These are phyloP conservation scores for Floccularia luteovirens DNA, from an alignment of 768 basidiomycete species.

Conservation along the genomic window DNA sequence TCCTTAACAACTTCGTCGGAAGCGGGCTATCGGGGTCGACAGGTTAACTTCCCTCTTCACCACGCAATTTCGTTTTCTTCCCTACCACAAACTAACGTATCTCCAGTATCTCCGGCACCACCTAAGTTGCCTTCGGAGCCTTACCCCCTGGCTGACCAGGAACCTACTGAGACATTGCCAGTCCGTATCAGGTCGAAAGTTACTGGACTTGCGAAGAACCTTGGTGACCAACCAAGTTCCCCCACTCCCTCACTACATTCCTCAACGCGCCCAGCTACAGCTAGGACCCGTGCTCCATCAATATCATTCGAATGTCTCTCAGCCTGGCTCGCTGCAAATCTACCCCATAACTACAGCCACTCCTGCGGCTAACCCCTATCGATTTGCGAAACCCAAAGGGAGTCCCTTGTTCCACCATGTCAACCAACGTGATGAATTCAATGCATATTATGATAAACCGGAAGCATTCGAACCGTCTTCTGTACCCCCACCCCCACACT, in stretches of 20 bases:
- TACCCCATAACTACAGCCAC: conserved; percentile 53
- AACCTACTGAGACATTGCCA: conserved; percentile 16
- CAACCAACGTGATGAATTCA: conserved; percentile 14
- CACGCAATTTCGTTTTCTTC: conserved; percentile 29
- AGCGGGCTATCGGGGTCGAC: conserved; percentile 13
- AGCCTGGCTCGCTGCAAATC: conserved; percentile 23
- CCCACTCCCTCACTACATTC: conserved; percentile 15
- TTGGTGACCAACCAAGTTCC: conserved; percentile 12
- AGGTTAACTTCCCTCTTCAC: conserved; percentile 25
- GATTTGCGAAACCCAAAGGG: conserved; percentile 31
- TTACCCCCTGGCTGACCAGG: conserved; percentile 5
- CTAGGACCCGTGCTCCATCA: conserved; percentile 30
- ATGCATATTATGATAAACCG: conserved; percentile 4
- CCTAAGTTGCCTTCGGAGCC: conserved; percentile 2
- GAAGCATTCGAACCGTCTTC: conserved; percentile 31
- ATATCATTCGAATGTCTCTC: conserved; percentile 27
- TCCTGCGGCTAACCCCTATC: conserved; percentile 53
- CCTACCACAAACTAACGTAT: conserved; percentile 17
- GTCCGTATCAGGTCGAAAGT: conserved; percentile 57
- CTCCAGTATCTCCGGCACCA: conserved; percentile 10
- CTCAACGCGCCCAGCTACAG: conserved; percentile 15
- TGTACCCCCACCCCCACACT: conserved; percentile 59
- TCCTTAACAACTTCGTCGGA: conserved; percentile 18
- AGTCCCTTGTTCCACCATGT: conserved; percentile 10
- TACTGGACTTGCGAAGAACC: conserved; percentile 35